These are phyloP conservation scores for Cytidiella melzeri DNA, from an alignment of 768 basidiomycete genomes.

Conservation along the genomic window DNA sequence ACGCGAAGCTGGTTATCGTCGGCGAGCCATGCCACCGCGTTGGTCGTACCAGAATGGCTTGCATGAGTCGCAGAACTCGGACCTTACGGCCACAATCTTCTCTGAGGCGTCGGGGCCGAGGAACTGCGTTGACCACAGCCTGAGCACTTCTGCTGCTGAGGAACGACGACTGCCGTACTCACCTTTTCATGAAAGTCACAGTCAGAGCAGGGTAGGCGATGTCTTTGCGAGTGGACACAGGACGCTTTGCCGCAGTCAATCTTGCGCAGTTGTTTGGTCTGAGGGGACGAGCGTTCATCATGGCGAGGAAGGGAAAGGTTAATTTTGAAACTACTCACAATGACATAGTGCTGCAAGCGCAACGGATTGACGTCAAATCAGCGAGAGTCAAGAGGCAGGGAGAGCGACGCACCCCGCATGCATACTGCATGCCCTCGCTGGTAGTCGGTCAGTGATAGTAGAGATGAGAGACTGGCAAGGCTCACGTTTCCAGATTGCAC, in stretches of 20 bases:
- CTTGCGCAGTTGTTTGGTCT: slow-evolving; percentile 47
- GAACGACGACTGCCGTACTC: slow-evolving; percentile 8
- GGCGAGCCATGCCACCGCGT: slow-evolving; percentile 7
- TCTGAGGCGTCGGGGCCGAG: slow-evolving; percentile 66
- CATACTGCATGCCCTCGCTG: slow-evolving; percentile 6
- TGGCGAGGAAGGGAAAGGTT: not conserved
- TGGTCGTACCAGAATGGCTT: slow-evolving; percentile 22
- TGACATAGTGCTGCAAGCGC: slow-evolving; percentile 54
- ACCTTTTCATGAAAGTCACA: slow-evolving; percentile 38
- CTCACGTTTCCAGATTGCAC: slow-evolving; percentile 36
- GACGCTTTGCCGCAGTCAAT: slow-evolving; percentile 47
- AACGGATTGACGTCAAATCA: slow-evolving; percentile 20
- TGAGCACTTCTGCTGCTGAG: not conserved
- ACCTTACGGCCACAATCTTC: slow-evolving; percentile 43
- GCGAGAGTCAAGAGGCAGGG: slow-evolving; percentile 1
- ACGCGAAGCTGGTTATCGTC: too few species aligned
- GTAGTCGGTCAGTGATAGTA: slow-evolving; percentile 16
- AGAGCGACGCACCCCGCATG: slow-evolving; percentile 10
- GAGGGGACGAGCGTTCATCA: slow-evolving; percentile 3
- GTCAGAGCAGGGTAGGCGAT: slow-evolving; percentile 35
- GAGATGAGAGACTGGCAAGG: slow-evolving; percentile 13
- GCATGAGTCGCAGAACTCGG: slow-evolving; percentile 33
- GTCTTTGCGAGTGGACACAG: slow-evolving; percentile 35
- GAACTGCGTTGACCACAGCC: slow-evolving; percentile 38
- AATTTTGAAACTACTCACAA: slow-evolving; percentile 38